A percentile compares a stretch with the other conserved stretches of the same genome.
phyloP scores from a whole-genome alignment of 352 stramenopile species.

The Globisporangium rhizosaccharum region DNA sequence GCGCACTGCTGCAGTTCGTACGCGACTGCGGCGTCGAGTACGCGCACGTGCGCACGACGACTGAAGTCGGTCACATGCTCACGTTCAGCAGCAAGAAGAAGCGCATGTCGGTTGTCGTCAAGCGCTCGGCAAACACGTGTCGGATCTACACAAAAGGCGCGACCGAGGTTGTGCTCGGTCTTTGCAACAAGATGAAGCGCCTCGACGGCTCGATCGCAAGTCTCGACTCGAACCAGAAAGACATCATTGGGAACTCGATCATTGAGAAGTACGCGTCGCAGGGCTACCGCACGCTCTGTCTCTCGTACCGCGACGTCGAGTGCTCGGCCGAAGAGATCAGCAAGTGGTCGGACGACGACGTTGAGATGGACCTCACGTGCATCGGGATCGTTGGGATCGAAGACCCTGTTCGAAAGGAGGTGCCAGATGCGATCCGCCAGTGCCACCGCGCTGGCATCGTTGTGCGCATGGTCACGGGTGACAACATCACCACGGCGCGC shows the following conservation, averaged over 20 bases:
- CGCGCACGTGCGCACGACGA: slow-evolving; percentile 34
- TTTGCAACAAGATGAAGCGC: slow-evolving; percentile 64
- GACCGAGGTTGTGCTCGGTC: slow-evolving; percentile 63
- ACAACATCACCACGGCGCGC: slow-evolving; percentile 94
- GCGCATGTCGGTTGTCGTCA: slow-evolving; percentile 73
- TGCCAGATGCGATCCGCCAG: slow-evolving; percentile 88
- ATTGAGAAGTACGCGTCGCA: slow-evolving; percentile 81
- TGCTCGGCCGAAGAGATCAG: slow-evolving; percentile 52
- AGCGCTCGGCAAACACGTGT: slow-evolving; percentile 34
- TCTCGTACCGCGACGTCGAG: slow-evolving; percentile 83
- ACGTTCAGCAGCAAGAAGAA: slow-evolving; percentile 85
- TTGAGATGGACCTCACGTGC: slow-evolving; percentile 87
- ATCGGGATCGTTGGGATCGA: slow-evolving; percentile 91
- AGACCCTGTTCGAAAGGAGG: slow-evolving; percentile 91
- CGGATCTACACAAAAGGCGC: slow-evolving; percentile 77
- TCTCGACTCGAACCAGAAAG: slow-evolving; percentile 45
- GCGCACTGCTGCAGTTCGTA: slow-evolving; percentile 63
- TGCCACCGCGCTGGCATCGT: slow-evolving; percentile 95
- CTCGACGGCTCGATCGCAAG: slow-evolving; percentile 54
- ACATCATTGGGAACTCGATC: slow-evolving; percentile 54
- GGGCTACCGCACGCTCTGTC: slow-evolving; percentile 76
- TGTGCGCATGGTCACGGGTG: slow-evolving; percentile 98
- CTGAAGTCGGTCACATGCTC: slow-evolving; percentile 65
- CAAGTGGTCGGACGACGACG: slow-evolving; percentile 65
- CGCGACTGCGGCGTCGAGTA: slow-evolving; percentile 71